Conservation (phyloP, 768 basidiomycete species). For the Tricholomella constricta region DNA sequence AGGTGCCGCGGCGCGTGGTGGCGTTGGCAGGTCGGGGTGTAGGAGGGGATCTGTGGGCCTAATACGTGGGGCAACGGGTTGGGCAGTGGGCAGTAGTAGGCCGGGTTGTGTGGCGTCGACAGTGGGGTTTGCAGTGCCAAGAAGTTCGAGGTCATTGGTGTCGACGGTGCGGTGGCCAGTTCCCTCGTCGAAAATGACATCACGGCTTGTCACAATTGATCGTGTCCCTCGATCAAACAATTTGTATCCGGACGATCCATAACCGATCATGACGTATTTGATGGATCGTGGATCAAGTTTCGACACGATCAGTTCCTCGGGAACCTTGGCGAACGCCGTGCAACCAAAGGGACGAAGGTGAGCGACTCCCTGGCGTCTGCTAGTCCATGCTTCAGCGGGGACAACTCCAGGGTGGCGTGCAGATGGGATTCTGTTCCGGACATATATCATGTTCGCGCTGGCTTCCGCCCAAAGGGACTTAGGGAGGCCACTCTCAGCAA, state of each 20-base stretch:
- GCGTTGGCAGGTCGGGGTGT: neutral
- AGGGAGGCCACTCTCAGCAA: slow-evolving; percentile 20
- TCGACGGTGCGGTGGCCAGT: neutral
- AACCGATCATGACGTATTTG: too few relatives aligned
- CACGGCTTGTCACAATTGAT: neutral
- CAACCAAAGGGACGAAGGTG: neutral
- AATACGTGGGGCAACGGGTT: neutral
- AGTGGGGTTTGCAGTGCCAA: neutral
- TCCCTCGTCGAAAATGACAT: neutral
- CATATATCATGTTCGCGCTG: slow-evolving; percentile 9
- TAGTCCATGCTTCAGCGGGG: slow-evolving; percentile 9
- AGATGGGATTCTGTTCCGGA: slow-evolving; percentile 25
- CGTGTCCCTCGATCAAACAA: neutral
- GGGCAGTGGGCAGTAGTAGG: neutral
- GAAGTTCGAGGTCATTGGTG: neutral
- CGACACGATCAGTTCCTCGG: neutral
- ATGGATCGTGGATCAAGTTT: neutral
- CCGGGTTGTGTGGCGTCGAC: too few relatives aligned
- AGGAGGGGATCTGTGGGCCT: neutral
- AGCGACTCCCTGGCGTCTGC: neutral
- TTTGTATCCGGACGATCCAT: slow-evolving; percentile 5
- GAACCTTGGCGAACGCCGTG: neutral
- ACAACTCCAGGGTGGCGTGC: slow-evolving; percentile 15
- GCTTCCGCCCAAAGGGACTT: neutral
- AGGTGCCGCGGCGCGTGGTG: neutral